Conservation (phyloP, 2,329 filamentous ascomycete species). For the Thelonectria rubi region DNA sequence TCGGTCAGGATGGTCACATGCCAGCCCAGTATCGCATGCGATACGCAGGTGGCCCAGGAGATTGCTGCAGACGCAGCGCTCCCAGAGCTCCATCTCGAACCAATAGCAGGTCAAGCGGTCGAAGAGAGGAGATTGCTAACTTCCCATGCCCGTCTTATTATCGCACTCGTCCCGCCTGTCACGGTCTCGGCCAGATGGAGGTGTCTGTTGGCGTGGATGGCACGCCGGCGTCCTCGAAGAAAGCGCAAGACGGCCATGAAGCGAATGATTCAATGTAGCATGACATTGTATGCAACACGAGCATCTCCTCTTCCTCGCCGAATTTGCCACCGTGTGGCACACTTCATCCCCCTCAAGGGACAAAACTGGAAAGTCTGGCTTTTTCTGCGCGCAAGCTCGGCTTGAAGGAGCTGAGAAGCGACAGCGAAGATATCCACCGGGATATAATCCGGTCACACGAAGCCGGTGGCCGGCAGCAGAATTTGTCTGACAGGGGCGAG, state of each 20-base stretch:
- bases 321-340: constrained; percentile 12
- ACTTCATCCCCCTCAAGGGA: neutral
- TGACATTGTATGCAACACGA: constrained; percentile 15
- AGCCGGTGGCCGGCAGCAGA: constrained; percentile 31
- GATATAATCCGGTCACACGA: constrained; percentile 31
- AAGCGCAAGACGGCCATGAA: neutral
- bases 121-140: constrained; percentile 13
- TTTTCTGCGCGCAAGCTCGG: constrained; percentile 17
- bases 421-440: constrained; percentile 27
- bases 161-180: constrained; percentile 13
- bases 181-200: constrained; percentile 25
- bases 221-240: neutral
- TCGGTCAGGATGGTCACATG: too few species aligned
- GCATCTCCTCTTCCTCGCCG: neutral
- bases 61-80: constrained; percentile 1
- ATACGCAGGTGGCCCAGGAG: too few species aligned
- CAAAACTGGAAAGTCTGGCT: constrained; percentile 12
- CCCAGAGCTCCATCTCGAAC: neutral
- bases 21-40: too few species aligned
- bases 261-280: constrained; percentile 24
- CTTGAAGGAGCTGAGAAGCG: constrained; percentile 15
- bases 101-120: constrained; percentile 12
- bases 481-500: constrained; percentile 20
- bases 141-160: constrained; percentile 5
- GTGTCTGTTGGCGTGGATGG: constrained; percentile 14